phyloP scores from a whole-genome alignment of 164 flowering plant genomes.

The Annona squamosa region DNA sequence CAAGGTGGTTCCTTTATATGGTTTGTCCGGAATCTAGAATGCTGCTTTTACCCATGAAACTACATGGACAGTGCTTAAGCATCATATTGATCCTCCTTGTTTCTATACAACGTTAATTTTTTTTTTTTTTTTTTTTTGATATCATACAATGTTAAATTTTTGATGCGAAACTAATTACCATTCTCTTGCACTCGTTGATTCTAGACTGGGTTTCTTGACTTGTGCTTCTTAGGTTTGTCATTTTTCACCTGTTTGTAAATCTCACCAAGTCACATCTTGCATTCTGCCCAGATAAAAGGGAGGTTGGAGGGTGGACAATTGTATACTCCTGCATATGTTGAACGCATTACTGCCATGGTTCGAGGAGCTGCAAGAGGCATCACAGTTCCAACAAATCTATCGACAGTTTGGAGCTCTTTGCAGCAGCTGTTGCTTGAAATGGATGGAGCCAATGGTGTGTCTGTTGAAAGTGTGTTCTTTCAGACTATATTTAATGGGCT shows the following conservation, averaged over 20 bases:
- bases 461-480: slow-evolving; percentile 76
- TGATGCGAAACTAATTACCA: no score
- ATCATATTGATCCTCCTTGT: background rate
- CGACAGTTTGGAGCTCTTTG: slow-evolving; percentile 71
- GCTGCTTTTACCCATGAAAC: no score
- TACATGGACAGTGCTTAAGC: background rate
- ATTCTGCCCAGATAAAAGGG: slow-evolving; percentile 66
- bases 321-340: slow-evolving; percentile 88
- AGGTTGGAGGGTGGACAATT: slow-evolving; percentile 96
- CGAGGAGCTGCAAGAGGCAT: slow-evolving; percentile 91
- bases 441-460: slow-evolving; percentile 75
- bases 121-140: no score
- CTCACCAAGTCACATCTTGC: background rate
- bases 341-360: slow-evolving; percentile 89
- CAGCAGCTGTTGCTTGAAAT: slow-evolving; percentile 67
- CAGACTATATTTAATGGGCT: slow-evolving; percentile 79
- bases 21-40: background rate
- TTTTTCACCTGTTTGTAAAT: background rate
- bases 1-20: background rate
- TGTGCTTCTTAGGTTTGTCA: no score
- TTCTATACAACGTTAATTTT: no score
- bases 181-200: background rate
- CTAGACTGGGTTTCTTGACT: background rate
- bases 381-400: slow-evolving; percentile 77
- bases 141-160: no score